phyloP scores from a whole-genome alignment of 225 moss, liverwort and hornwort species.

The Physcomitrium patens region DNA sequence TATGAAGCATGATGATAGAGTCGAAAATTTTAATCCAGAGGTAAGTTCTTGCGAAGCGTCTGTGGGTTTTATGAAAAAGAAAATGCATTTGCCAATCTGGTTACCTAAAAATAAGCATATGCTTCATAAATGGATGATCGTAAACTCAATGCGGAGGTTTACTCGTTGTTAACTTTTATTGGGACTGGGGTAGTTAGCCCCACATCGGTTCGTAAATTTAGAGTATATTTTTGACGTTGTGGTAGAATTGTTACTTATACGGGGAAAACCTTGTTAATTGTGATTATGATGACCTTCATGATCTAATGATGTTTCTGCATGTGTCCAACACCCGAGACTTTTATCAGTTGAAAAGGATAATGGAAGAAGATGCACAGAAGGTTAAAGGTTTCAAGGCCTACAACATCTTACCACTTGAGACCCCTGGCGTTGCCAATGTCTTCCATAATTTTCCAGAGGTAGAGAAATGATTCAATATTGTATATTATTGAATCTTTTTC shows the following conservation, averaged over 20 bases:
- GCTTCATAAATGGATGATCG: background rate
- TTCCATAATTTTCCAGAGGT: conserved; percentile 90
- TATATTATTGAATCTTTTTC: too few species aligned
- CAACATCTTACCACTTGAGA: conserved; percentile 95
- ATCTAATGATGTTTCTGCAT: conserved; percentile 11
- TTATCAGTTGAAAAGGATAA: conserved; percentile 73
- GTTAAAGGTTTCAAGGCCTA: conserved; percentile 85
- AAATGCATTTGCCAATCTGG: background rate
- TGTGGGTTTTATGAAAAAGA: background rate
- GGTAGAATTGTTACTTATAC: background rate
- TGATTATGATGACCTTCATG: conserved; percentile 25
- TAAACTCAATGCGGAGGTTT: background rate
- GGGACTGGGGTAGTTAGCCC: background rate
- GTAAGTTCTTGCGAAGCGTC: conserved; percentile 28
- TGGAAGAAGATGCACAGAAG: conserved; percentile 93
- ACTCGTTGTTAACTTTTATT: background rate
- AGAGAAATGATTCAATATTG: background rate
- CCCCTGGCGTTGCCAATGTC: conserved; percentile 88
- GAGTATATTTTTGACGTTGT: conserved; percentile 10
- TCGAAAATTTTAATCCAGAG: conserved; percentile 51
- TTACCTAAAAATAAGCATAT: background rate
- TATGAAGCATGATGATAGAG: conserved; percentile 52
- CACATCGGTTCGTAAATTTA: background rate
- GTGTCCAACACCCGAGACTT: conserved; percentile 22
- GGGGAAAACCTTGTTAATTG: background rate